Base-by-base conservation (phyloP, 306 rosid species). In the Canavalia ensiformis region DNA sequence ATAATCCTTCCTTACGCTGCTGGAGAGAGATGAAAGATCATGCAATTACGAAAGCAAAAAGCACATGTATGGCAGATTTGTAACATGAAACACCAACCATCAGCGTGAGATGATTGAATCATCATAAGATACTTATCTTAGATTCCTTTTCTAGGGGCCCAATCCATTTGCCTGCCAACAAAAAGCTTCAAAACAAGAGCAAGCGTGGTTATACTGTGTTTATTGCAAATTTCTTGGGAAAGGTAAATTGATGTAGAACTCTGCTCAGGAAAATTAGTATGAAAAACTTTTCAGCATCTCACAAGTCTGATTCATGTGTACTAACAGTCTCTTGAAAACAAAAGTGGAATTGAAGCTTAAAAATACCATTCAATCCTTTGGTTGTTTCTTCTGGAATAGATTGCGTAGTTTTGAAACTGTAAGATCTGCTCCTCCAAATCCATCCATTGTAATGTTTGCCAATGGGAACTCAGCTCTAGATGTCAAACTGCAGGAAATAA, bases 381-480 rank as follows among this genome's bases (percentile, higher is more conserved):
- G 66, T 78, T 77, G 77, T 79, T 58, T 82, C 88, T 87, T 90
- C 63, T 62, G 81, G 82, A 62, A 69, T 73, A 95, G 87, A 74
- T 78, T 88, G 72, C 88, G 86, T 63, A 95, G 85, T 79, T 84
- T 95, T 9, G 91, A 65, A 72, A 93, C 78, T 42, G 95, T 91
- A 62, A 95, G 86, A 79, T 94, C 99, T n/a, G 90, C 93, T 45
- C 92, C 97, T 63, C 99, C 99, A 81, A 91, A 93, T 10, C 94
- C 96, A 82, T 91, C 98, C 89, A 90, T 54, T 78, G 83, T 54
- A 28, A 97, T 94, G 68, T 82, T 78, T 81, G 99, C 98, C 45
- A 86, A 89, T 46, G 98, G 99, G 87, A 95, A 95, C 91, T 95
- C 97, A 0, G 94, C 99, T 83, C 98, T 86, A 57, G 99, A 91